Evolutionary conservation across 2,329 filamentous ascomycete species (phyloP).

Genomic region (Alternaria postmessia): DNA sequence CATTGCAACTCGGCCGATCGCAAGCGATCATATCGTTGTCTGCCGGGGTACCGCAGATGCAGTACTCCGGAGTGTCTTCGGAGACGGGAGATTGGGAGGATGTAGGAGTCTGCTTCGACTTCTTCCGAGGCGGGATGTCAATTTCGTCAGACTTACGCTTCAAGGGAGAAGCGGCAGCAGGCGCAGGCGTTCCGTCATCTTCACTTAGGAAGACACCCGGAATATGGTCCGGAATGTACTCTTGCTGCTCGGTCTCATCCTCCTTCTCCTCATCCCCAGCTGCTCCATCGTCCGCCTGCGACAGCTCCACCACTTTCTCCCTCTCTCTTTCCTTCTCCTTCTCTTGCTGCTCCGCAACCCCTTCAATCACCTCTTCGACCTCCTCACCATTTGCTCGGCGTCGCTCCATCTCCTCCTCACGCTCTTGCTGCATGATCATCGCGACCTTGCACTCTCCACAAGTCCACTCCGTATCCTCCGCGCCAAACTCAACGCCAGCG

Average conservation of each 20-base stretch:
- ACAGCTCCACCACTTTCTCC: neutral
- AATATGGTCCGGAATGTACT: neutral
- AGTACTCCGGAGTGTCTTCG: neutral
- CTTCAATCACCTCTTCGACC: neutral
- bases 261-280: neutral
- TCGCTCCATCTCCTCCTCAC: neutral
- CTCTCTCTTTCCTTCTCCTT: neutral
- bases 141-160: neutral
- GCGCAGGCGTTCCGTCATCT: neutral
- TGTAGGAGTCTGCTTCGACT: no score
- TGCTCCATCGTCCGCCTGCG: neutral
- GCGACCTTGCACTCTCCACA: neutral
- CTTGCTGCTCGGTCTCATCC: neutral
- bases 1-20: neutral
- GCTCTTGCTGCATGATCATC: neutral
- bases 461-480: neutral
- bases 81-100: neutral
- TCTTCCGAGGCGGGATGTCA: neutral
- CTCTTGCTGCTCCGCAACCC: neutral
- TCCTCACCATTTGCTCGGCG: neutral
- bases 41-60: neutral
- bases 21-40: constrained; percentile 7
- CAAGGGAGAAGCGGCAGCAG: neutral
- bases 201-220: neutral
- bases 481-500: neutral